phyloP scores from a whole-genome alignment of 352 stramenopile genomes.

The Phytophthora cactorum region DNA sequence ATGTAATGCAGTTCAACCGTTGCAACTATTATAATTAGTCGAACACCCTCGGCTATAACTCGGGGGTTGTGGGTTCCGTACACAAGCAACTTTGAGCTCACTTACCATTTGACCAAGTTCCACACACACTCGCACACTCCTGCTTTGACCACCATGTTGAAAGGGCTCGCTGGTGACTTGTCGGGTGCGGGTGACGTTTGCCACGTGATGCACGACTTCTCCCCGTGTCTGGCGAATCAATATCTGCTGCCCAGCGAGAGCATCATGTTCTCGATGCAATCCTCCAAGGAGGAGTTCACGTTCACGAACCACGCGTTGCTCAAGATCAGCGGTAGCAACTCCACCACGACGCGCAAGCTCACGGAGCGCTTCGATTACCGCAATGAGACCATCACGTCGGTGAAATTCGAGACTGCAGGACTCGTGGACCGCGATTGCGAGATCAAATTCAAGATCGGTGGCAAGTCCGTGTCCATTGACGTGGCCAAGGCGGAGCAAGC shows the following conservation, averaged over 20 bases:
- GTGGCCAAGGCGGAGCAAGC: constrained; percentile 51
- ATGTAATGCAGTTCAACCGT: constrained; percentile 11
- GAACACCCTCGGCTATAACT: constrained; percentile 16
- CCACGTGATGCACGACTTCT: constrained; percentile 46
- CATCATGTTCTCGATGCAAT: constrained; percentile 61
- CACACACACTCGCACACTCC: not conserved
- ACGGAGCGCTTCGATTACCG: constrained; percentile 52
- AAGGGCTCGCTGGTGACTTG: constrained; percentile 58
- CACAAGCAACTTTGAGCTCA: not conserved
- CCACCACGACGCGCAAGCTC: constrained; percentile 64
- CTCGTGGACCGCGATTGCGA: constrained; percentile 61
- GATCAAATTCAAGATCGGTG: constrained; percentile 62
- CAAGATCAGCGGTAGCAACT: constrained; percentile 41
- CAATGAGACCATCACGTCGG: constrained; percentile 33
- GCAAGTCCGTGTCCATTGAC: constrained; percentile 54
- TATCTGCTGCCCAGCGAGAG: constrained; percentile 56
- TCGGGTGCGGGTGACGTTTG: constrained; percentile 63
- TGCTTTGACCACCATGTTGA: constrained; percentile 45
- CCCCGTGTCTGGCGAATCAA: constrained; percentile 35
- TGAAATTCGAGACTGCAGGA: constrained; percentile 59
- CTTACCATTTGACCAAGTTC: constrained; percentile 13
- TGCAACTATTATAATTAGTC: constrained; percentile 9
- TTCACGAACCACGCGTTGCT: constrained; percentile 73
- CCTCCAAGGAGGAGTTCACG: constrained; percentile 65
- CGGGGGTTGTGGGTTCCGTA: not conserved